phyloP scores from a whole-genome alignment of 1,284 basidiomycete genomes.

The Calocybe gambosa region DNA sequence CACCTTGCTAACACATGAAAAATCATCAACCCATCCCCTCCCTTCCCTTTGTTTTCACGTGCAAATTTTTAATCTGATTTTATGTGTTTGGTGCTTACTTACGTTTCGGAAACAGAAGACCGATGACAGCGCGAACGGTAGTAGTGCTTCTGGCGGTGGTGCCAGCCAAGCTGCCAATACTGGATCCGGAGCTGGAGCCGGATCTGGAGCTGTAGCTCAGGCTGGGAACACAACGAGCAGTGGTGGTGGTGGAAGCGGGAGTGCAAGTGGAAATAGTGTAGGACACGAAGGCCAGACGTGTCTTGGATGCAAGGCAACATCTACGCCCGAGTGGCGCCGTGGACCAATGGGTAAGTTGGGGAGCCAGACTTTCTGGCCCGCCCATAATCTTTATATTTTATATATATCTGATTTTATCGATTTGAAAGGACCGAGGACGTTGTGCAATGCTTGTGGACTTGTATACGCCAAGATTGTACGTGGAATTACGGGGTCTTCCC shows the following conservation, averaged over 20 bases:
- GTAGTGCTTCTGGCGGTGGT: background rate
- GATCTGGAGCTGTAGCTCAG: background rate
- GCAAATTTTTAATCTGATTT: background rate
- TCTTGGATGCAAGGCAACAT: slow-evolving; percentile 73
- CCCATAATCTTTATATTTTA: no score
- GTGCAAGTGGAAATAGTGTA: slow-evolving; percentile 17
- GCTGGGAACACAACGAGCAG: no score
- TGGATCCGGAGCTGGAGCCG: no score
- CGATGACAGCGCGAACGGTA: background rate
- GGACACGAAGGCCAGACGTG: slow-evolving; percentile 59
- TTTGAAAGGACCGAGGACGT: slow-evolving; percentile 56
- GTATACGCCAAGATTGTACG: slow-evolving; percentile 73
- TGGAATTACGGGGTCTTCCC: no score
- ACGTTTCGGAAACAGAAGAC: background rate
- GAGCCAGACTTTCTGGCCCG: no score
- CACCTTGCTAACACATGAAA: no score
- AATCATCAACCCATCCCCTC: background rate
- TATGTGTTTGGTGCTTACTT: no score
- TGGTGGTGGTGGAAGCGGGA: slow-evolving; percentile 34
- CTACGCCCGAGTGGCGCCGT: slow-evolving; percentile 78
- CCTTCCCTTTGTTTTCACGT: background rate
- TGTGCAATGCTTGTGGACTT: slow-evolving; percentile 73
- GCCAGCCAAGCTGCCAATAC: slow-evolving; percentile 20
- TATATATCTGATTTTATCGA: background rate
- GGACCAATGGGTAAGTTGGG: slow-evolving; percentile 65